These are phyloP conservation scores for Punctularia strigosozonata DNA, from an alignment of 768 basidiomycete genomes.

Conservation along the genomic window DNA sequence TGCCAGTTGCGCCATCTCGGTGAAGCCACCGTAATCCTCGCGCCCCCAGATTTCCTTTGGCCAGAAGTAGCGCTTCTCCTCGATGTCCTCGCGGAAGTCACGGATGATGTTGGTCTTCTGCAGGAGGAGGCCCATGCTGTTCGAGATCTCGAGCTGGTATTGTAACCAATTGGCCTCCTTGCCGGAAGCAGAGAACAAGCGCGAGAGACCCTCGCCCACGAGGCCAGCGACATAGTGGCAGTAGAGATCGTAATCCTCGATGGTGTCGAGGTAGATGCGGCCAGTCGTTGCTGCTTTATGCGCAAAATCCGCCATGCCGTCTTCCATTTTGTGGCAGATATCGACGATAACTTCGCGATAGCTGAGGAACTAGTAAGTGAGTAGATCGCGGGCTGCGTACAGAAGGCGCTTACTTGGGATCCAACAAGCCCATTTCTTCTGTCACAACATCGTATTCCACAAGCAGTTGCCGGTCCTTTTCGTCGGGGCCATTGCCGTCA, in stretches of 20 bases:
- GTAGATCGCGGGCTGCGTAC: background rate
- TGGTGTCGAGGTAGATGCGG: slow-evolving; percentile 55
- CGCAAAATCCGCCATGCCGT: slow-evolving; percentile 93
- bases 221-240: slow-evolving; percentile 98
- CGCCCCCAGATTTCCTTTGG: slow-evolving; percentile 81
- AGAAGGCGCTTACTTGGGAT: slow-evolving; percentile 37
- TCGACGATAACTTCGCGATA: slow-evolving; percentile 75
- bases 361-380: slow-evolving; percentile 22
- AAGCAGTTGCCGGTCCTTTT: slow-evolving; percentile 80
- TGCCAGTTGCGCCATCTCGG: slow-evolving; percentile 58
- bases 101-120: slow-evolving; percentile 99
- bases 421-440: slow-evolving; percentile 64
- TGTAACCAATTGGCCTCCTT: slow-evolving; percentile 71
- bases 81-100: slow-evolving; percentile 86
- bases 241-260: slow-evolving; percentile 90
- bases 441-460: slow-evolving; percentile 75
- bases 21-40: slow-evolving; percentile 48
- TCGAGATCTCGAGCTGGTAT: slow-evolving; percentile 76
- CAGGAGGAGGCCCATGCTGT: slow-evolving; percentile 89
- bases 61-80: slow-evolving; percentile 86
- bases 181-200: slow-evolving; percentile 75
- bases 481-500: slow-evolving; percentile 67
- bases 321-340: slow-evolving; percentile 79
- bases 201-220: slow-evolving; percentile 89
- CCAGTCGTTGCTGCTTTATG: slow-evolving; percentile 69